Evolutionary conservation across 2,329 filamentous ascomycete species (phyloP).

Genomic region (Alternaria metachromatica): DNA sequence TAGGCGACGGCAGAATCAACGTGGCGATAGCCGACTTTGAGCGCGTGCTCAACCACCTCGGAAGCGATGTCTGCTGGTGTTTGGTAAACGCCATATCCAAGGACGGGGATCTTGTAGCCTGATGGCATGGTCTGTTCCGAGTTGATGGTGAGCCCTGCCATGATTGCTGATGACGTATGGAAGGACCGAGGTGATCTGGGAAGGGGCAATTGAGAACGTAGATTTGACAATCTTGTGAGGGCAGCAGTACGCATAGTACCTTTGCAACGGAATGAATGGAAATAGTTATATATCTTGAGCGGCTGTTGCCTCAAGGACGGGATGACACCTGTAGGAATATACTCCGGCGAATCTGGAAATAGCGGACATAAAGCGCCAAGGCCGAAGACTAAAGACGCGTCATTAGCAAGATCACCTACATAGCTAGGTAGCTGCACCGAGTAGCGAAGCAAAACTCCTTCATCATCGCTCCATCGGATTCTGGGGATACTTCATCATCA

Average conservation of each 20-base stretch:
- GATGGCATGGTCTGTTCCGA: constrained; percentile 62
- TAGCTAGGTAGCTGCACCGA: not conserved
- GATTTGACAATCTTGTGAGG: constrained; percentile 19
- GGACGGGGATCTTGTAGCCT: constrained; percentile 65
- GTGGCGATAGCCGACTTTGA: constrained; percentile 67
- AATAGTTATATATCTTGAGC: not conserved
- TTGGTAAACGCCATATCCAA: constrained; percentile 63
- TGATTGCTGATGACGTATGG: constrained; percentile 41
- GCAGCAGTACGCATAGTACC: constrained; percentile 9
- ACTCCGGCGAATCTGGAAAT: not conserved
- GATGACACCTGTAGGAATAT: not conserved
- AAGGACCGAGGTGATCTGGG: constrained; percentile 13
- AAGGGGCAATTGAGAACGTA: constrained; percentile 18
- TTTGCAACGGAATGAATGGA: not conserved
- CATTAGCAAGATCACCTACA: not conserved
- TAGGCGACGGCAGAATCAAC: constrained; percentile 71
- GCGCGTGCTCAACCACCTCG: constrained; percentile 64
- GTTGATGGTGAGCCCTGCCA: constrained; percentile 55
- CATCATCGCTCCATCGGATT: not conserved
- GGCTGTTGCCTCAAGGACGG: not conserved
- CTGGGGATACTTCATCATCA: not conserved
- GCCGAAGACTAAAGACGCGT: not conserved
- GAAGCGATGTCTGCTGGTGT: constrained; percentile 63
- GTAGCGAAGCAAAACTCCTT: not conserved
- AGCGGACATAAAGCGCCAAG: not conserved